These are phyloP conservation scores for Wickerhamiella vanderwaltii DNA, from an alignment of 805 yeast species.

Conservation along the genomic window DNA sequence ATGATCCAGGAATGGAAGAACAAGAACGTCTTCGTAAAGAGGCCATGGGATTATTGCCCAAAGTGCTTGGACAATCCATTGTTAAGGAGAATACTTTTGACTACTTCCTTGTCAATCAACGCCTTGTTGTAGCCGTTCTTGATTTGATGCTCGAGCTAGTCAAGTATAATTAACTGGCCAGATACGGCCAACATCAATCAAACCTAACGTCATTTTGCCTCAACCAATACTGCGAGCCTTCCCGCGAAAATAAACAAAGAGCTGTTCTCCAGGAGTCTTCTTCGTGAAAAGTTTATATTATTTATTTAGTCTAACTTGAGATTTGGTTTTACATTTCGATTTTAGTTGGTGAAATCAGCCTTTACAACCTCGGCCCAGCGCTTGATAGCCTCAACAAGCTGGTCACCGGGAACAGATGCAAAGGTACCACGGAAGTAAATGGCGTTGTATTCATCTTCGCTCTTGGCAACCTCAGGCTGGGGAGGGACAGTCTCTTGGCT, in stretches of 20 bases:
- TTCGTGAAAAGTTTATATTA: too few species aligned
- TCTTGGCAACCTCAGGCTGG: slow-evolving; percentile 22
- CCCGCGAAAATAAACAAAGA: too few species aligned
- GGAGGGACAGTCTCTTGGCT: slow-evolving; percentile 15
- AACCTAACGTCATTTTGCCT: too few species aligned
- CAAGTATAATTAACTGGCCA: neutral
- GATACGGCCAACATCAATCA: too few species aligned
- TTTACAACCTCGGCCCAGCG: slow-evolving; percentile 24
- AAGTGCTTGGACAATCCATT: neutral
- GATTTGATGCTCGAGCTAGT: slow-evolving; percentile 6
- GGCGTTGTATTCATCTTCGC: slow-evolving; percentile 23
- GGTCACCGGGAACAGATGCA: slow-evolving; percentile 31
- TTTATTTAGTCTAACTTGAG: too few species aligned
- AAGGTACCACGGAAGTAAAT: slow-evolving; percentile 34
- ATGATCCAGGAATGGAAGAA: slow-evolving; percentile 4
- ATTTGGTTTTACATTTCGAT: too few species aligned
- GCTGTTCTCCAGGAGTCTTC: too few species aligned
- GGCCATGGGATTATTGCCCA: slow-evolving; percentile 3
- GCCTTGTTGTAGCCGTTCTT: slow-evolving; percentile 1
- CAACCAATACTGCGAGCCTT: too few species aligned
- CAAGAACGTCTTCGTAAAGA: slow-evolving; percentile 1
- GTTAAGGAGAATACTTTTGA: slow-evolving; percentile 4
- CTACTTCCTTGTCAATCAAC: slow-evolving; percentile 5
- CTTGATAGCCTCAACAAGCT: slow-evolving; percentile 27
- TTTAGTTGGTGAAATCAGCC: slow-evolving; percentile 1